Percentiles rank a stretch among this genome's conserved stretches.
phyloP scores from a whole-genome alignment of 768 basidiomycete genomes.

The Leccinum variicolor region DNA sequence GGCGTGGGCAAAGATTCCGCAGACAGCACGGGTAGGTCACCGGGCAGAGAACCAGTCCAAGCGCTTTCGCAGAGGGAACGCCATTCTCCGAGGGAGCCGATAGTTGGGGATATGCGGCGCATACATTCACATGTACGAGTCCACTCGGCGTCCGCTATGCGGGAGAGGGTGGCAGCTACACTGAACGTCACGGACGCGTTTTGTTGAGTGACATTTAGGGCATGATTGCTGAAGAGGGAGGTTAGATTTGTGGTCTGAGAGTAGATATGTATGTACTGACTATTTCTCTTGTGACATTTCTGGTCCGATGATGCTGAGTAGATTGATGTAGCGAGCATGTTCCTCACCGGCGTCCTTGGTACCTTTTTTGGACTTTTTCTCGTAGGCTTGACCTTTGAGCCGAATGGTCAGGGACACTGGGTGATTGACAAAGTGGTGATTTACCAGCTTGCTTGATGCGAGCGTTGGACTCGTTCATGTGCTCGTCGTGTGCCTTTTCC shows the following conservation, averaged over 20 bases:
- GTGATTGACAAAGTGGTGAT: not conserved
- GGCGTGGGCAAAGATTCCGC: constrained; percentile 1
- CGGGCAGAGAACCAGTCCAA: constrained; percentile 50
- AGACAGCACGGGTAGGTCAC: constrained; percentile 24
- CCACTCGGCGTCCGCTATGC: constrained; percentile 82
- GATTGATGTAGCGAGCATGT: constrained; percentile 72
- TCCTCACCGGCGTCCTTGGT: constrained; percentile 65
- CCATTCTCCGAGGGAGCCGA: constrained; percentile 74
- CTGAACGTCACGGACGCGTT: constrained; percentile 56
- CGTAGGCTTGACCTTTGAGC: constrained; percentile 59
- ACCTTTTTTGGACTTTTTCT: constrained; percentile 79
- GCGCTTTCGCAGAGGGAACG: constrained; percentile 71
- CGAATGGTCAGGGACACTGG: constrained; percentile 3
- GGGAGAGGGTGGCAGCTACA: constrained; percentile 61
- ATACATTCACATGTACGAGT: constrained; percentile 67
- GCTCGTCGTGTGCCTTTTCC: constrained; percentile 74
- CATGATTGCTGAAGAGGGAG: constrained; percentile 60
- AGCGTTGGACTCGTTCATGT: constrained; percentile 59
- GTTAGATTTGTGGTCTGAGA: constrained; percentile 40
- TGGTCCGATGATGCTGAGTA: constrained; percentile 68
- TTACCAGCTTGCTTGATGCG: constrained; percentile 76
- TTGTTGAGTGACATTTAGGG: constrained; percentile 56
- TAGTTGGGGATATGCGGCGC: constrained; percentile 58
- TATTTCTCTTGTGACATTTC: constrained; percentile 81
- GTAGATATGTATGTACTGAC: constrained; percentile 49